Evolutionary conservation across 1,139 yeast genomes (phyloP), one percentile per base, ranked within the genome.

Genomic region (Taphrina deformans): DNA sequence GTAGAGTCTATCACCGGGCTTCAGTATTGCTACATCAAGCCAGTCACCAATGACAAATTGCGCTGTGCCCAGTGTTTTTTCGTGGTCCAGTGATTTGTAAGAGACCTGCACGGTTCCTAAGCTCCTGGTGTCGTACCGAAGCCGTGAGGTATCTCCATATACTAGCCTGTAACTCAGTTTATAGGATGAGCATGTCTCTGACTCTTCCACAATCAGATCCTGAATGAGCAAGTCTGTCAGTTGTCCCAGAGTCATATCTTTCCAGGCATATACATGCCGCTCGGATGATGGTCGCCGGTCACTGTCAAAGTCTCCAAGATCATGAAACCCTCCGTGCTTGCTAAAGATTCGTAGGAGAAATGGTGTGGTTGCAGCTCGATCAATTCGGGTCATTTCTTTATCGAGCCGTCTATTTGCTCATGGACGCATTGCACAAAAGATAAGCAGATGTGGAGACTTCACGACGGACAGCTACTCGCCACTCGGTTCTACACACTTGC

Each of bases 1-100:
- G 41, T 51, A 51, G 23, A 33, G 26, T 31, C 55, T 29, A 21
- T 51, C 55, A 5, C 55, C 55, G 2, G 55, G 55, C 55, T 31
- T 29, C 48, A 55, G 44, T 27, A 55, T 46, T 12, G 61, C 61
- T n/a, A 55, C 41, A 45, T 55, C 52, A 44, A 55, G 45, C 38
- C 51, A 55, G 18, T 55, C 61, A 23, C 61, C 61, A 16, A 44
- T 33, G 10, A 55, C 61, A 27, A 55, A 55, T 21, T 50, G 51
- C 12, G 61, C 52, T 6, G 27, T 23, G 7, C 44, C 61, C n/a
- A 55, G 33, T 31, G 61, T 21, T 50, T 44, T 55, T 24, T 21
- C 41, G 40, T 38, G 23, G 18, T 44, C 51, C 6, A 18, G 26
- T 24, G 59, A 23, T 10, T 41, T 44, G 18, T 33, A 12, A 3